A percentile compares a stretch with the other conserved stretches of the same genome.
These are phyloP conservation scores for Cotoneaster glaucophyllus DNA, from an alignment of 306 rosid genomes.

Conservation along the genomic window DNA sequence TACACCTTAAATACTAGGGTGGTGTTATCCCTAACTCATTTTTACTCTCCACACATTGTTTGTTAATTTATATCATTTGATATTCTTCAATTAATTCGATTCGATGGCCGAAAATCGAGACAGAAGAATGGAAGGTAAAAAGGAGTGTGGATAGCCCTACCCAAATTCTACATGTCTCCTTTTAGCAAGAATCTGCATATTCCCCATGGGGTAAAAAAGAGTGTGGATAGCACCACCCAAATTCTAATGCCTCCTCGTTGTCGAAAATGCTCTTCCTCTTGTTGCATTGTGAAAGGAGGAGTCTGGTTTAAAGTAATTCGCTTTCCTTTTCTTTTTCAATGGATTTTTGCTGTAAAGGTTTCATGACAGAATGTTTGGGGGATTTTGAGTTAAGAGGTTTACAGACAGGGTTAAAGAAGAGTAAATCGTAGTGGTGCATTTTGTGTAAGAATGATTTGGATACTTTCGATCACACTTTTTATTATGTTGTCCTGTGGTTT, in stretches of 20 bases:
- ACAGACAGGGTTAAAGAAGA: not conserved
- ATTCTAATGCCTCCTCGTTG: too few relatives aligned
- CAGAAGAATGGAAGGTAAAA: too few relatives aligned
- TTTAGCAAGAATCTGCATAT: not conserved
- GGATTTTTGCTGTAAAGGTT: not conserved
- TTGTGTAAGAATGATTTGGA: not conserved
- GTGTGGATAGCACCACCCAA: too few relatives aligned
- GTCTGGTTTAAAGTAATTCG: not conserved
- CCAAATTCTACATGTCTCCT: not conserved
- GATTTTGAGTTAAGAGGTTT: not conserved
- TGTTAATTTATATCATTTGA: too few relatives aligned
- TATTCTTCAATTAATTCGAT: too few relatives aligned
- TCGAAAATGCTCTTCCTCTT: not conserved
- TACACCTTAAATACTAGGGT: too few relatives aligned
- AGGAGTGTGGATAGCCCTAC: too few relatives aligned
- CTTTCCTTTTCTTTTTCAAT: not conserved
- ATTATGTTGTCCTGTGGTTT: not conserved
- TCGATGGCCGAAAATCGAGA: too few relatives aligned
- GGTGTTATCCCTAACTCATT: too few relatives aligned
- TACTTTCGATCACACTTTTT: not conserved
- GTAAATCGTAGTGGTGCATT: too few relatives aligned
- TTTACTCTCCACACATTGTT: too few relatives aligned
- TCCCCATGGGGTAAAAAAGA: not conserved
- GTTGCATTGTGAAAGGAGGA: not conserved
- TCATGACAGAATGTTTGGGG: not conserved